phyloP scores from a whole-genome alignment of 2,329 filamentous ascomycete species.

The Fusarium ramigenum region DNA sequence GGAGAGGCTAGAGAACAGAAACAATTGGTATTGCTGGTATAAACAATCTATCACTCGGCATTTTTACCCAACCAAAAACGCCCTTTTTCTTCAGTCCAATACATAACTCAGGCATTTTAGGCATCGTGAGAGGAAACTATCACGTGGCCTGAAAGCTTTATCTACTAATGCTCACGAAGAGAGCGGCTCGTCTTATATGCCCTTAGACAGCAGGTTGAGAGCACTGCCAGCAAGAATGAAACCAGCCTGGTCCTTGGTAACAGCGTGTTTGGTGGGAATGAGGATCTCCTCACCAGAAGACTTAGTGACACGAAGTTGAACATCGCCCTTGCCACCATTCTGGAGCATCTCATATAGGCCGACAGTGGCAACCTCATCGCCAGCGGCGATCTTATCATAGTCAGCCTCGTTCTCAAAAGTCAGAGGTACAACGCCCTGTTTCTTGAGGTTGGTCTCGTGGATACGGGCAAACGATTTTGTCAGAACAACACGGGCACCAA shows the following conservation, averaged over 20 bases:
- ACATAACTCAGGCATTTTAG: constrained; percentile 22
- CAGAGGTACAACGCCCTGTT: constrained; percentile 94
- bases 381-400: constrained; percentile 84
- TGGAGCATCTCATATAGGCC: constrained; percentile 85
- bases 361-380: constrained; percentile 83
- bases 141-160: neutral
- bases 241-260: constrained; percentile 88
- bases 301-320: constrained; percentile 74
- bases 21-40: constrained; percentile 39
- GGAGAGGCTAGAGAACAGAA: constrained; percentile 17
- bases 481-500: constrained; percentile 84
- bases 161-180: neutral
- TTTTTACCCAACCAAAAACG: constrained; percentile 41
- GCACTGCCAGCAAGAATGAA: constrained; percentile 96
- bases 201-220: constrained; percentile 85
- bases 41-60: constrained; percentile 42
- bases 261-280: constrained; percentile 84
- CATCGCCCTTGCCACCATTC: constrained; percentile 79
- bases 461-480: constrained; percentile 91
- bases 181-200: constrained; percentile 35
- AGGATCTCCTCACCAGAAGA: constrained; percentile 69
- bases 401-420: constrained; percentile 90
- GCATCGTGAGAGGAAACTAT: neutral
- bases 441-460: constrained; percentile 96
- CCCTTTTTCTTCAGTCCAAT: constrained; percentile 28